A percentile compares a stretch with the other conserved stretches of the same genome.
phyloP scores from a whole-genome alignment of 495 filamentous ascomycete genomes.

The Lasiosphaeria miniovina region DNA sequence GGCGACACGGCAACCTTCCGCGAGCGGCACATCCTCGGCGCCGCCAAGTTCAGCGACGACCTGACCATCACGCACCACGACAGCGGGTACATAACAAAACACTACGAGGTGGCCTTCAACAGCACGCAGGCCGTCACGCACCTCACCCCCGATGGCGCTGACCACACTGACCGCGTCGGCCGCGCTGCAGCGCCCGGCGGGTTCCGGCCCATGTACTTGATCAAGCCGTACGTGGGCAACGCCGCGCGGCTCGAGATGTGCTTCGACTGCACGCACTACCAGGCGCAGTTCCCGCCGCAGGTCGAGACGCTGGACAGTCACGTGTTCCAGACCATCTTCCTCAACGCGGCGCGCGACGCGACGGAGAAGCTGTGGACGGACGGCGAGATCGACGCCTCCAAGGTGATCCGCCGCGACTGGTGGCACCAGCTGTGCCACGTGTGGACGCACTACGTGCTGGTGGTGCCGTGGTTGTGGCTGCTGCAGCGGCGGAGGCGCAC shows the following conservation, averaged over 20 bases:
- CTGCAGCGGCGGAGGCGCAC: constrained; percentile 70
- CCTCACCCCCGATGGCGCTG: constrained; percentile 25
- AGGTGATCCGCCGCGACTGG: constrained; percentile 72
- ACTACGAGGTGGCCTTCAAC: constrained; percentile 71
- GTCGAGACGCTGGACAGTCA: constrained; percentile 49
- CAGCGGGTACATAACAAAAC: constrained; percentile 65
- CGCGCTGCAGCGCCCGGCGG: constrained; percentile 19
- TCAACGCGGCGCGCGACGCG: constrained; percentile 60
- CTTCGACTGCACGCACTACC: constrained; percentile 84
- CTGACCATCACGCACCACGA: constrained; percentile 82
- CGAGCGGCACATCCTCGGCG: constrained; percentile 66
- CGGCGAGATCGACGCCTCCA: constrained; percentile 63
- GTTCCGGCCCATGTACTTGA: constrained; percentile 82
- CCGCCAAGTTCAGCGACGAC: constrained; percentile 77
- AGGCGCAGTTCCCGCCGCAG: constrained; percentile 68
- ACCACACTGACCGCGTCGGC: constrained; percentile 32
- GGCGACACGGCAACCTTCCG: constrained; percentile 58
- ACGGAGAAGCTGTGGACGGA: constrained; percentile 62
- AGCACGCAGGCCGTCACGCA: constrained; percentile 24
- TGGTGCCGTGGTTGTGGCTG: constrained; percentile 77
- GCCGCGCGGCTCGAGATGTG: constrained; percentile 77
- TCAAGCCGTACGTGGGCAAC: constrained; percentile 62
- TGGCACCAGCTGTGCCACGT: constrained; percentile 85
- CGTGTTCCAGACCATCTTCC: constrained; percentile 81
- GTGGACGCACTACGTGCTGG: constrained; percentile 75